Evolutionary conservation across 208 protist genomes (phyloP).

Genomic region (Wallacemonas sp.): DNA sequence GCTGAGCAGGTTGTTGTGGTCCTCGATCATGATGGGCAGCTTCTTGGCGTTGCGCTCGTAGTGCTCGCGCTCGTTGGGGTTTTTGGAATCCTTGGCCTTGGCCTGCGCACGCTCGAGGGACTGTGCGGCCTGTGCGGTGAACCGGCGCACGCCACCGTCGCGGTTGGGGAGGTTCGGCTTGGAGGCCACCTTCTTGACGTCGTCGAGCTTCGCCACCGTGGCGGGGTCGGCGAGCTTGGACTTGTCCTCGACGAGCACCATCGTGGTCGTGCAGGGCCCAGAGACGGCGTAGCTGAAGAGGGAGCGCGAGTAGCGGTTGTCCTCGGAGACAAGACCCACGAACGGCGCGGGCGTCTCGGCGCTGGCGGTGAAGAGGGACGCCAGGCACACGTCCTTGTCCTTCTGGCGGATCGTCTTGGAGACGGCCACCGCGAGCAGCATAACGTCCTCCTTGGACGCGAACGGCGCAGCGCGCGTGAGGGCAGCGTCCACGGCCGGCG

Average conservation of each 20-base stretch:
- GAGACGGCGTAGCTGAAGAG: slow-evolving; percentile 58
- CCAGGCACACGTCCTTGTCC: slow-evolving; percentile 47
- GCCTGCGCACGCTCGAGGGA: slow-evolving; percentile 22
- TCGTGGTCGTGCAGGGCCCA: slow-evolving; percentile 42
- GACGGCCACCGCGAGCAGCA: slow-evolving; percentile 45
- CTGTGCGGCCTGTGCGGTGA: slow-evolving; percentile 46
- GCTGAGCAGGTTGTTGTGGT: slow-evolving; percentile 28
- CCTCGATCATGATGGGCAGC: slow-evolving; percentile 31
- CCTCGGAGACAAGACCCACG: slow-evolving; percentile 30
- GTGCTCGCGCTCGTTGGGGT: slow-evolving; percentile 20
- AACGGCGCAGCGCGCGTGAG: slow-evolving; percentile 22
- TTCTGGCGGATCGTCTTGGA: slow-evolving; percentile 37
- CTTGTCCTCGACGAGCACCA: slow-evolving; percentile 44
- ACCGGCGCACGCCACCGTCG: slow-evolving; percentile 47
- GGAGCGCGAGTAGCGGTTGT: slow-evolving; percentile 43
- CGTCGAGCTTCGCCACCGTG: slow-evolving; percentile 21
- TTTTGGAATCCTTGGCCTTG: slow-evolving; percentile 23
- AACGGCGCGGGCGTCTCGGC: slow-evolving; percentile 26
- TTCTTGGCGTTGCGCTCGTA: slow-evolving; percentile 18
- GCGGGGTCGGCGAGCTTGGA: slow-evolving; percentile 15
- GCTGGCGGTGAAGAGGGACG: slow-evolving; percentile 37
- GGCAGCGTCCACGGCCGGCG: slow-evolving; percentile 26
- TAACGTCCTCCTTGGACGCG: slow-evolving; percentile 23
- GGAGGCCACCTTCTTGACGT: slow-evolving; percentile 32
- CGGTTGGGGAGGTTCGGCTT: slow-evolving; percentile 49